phyloP scores from a whole-genome alignment of 208 protist species.

The Naegleria lovaniensis region DNA sequence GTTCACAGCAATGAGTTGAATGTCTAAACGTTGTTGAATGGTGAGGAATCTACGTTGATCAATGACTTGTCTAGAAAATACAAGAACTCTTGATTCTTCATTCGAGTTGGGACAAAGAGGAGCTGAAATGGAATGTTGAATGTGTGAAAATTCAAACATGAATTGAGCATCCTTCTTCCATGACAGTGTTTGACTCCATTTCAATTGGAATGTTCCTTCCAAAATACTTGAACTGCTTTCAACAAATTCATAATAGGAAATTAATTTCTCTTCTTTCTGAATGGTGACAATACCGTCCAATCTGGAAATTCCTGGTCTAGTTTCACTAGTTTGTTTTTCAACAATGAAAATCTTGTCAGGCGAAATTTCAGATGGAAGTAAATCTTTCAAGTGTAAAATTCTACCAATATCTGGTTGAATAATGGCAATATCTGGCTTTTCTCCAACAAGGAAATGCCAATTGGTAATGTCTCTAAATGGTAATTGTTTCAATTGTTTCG shows the following conservation, averaged over 20 bases:
- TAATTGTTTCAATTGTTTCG: neutral
- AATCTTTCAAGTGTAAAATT: neutral
- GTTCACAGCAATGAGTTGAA: neutral
- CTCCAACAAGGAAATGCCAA: neutral
- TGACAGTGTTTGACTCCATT: neutral
- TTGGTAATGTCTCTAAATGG: neutral
- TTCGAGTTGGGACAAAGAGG: neutral
- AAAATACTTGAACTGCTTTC: neutral
- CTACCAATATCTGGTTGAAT: neutral
- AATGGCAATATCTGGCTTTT: neutral
- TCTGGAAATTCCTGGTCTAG: neutral
- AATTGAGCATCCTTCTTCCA: slow-evolving; percentile 8
- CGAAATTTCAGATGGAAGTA: neutral
- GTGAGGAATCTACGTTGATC: neutral
- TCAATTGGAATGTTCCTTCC: neutral
- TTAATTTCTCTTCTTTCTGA: neutral
- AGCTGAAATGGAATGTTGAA: neutral
- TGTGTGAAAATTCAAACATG: slow-evolving; percentile 12
- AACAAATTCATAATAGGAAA: neutral
- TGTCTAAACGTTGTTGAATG: neutral
- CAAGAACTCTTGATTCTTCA: neutral
- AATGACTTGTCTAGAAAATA: neutral
- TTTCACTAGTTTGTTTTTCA: neutral
- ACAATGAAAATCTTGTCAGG: neutral
- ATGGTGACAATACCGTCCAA: neutral